Percentiles rank a stretch among this genome's conserved stretches.
These are phyloP conservation scores for Coniella vitis DNA, from an alignment of 2,329 filamentous ascomycete species.

Conservation along the genomic window DNA sequence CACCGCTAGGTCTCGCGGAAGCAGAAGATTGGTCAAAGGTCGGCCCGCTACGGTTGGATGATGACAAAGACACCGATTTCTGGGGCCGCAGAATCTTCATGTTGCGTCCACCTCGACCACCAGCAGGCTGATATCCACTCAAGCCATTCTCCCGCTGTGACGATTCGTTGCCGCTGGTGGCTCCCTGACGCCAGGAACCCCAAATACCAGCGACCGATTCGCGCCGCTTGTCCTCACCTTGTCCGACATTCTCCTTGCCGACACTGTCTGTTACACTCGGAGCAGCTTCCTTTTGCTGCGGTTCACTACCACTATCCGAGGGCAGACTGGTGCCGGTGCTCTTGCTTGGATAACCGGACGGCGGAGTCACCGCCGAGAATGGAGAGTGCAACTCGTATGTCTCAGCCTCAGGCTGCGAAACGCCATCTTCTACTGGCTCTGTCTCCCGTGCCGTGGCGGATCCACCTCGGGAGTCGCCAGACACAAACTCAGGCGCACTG, in stretches of 20 bases:
- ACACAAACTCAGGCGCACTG: conserved; percentile 38
- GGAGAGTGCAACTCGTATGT: conserved; percentile 24
- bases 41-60: conserved; percentile 38
- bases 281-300: conserved; percentile 31
- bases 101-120: conserved; percentile 51
- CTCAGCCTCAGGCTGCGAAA: conserved; percentile 21
- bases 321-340: conserved; percentile 28
- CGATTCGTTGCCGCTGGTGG: conserved; percentile 43
- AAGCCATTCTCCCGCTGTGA: conserved; percentile 44
- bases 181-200: conserved; percentile 62
- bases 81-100: conserved; percentile 89
- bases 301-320: conserved; percentile 39
- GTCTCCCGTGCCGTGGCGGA: conserved; percentile 8
- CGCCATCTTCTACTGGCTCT: conserved; percentile 17
- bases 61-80: conserved; percentile 51
- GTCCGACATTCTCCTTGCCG: conserved; percentile 21
- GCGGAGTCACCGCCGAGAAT: conserved; percentile 23
- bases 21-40: conserved; percentile 44
- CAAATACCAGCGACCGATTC: conserved; percentile 54
- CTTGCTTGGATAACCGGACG: conserved; percentile 29
- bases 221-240: conserved; percentile 28
- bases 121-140: conserved; percentile 64
- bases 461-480: conserved; percentile 23
- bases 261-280: conserved; percentile 23
- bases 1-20: conserved; percentile 37